A percentile compares a stretch with the other conserved stretches of the same genome.
Conservation (phyloP, 2,329 filamentous ascomycete genomes). For the Periconia macrospinosa region DNA sequence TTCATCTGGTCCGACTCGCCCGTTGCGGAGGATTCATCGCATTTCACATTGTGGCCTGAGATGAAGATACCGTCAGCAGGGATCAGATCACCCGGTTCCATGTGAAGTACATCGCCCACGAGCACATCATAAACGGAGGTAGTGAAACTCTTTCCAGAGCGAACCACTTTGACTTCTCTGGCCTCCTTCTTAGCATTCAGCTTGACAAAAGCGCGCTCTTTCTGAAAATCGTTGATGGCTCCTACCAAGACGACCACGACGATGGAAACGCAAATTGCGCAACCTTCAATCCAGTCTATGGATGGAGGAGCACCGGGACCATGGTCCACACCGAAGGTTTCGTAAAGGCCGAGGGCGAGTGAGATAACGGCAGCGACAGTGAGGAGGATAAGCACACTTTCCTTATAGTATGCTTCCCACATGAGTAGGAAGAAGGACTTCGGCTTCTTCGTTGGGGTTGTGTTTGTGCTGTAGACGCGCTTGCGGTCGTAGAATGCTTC, state of each 20-base stretch:
- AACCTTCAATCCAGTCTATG: constrained; percentile 45
- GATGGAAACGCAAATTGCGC: constrained; percentile 42
- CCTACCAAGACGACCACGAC: constrained; percentile 42
- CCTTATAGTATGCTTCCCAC: constrained; percentile 72
- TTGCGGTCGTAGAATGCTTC: constrained; percentile 55
- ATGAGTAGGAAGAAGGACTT: constrained; percentile 61
- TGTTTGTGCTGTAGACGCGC: constrained; percentile 62
- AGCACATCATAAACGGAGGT: constrained; percentile 68
- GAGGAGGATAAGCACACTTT: constrained; percentile 70
- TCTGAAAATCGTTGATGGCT: constrained; percentile 42
- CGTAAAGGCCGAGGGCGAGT: constrained; percentile 67
- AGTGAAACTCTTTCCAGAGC: constrained; percentile 65
- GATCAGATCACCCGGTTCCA: constrained; percentile 70
- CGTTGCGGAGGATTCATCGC: constrained; percentile 73
- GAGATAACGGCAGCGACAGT: constrained; percentile 71
- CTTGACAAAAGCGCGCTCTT: constrained; percentile 38
- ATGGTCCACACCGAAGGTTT: constrained; percentile 55
- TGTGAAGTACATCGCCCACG: constrained; percentile 69
- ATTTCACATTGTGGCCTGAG: constrained; percentile 66
- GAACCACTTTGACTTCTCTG: constrained; percentile 46
- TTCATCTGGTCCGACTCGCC: constrained; percentile 74
- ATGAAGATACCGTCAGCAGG: constrained; percentile 73
- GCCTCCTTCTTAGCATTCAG: constrained; percentile 42
- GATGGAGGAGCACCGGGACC: constrained; percentile 43
- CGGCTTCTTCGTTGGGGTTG: constrained; percentile 64